Evolutionary conservation across 2,329 filamentous ascomycete species (phyloP).

Genomic region (Balansia obtecta): DNA sequence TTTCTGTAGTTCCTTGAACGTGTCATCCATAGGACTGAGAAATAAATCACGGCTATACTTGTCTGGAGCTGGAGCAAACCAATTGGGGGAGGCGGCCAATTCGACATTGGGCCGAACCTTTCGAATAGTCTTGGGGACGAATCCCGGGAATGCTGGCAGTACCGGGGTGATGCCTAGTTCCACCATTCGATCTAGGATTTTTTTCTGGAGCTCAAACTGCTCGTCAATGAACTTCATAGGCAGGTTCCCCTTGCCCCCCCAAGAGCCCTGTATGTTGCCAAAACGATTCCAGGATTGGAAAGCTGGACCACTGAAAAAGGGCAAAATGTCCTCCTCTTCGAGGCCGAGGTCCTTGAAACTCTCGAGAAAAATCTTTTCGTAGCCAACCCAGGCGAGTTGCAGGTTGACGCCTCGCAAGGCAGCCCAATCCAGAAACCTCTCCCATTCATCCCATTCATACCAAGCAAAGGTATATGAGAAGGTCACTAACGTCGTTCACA

Average conservation of each 20-base stretch:
- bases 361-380: slow-evolving; percentile 36
- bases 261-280: slow-evolving; percentile 39
- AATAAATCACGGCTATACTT: slow-evolving; percentile 34
- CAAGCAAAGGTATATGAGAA: slow-evolving; percentile 39
- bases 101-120: slow-evolving; percentile 28
- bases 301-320: slow-evolving; percentile 36
- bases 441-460: slow-evolving; percentile 42
- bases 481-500: slow-evolving; percentile 23
- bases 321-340: slow-evolving; percentile 27
- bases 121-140: slow-evolving; percentile 30
- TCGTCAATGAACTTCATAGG: slow-evolving; percentile 32
- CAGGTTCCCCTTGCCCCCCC: slow-evolving; percentile 26
- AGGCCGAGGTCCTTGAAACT: slow-evolving; percentile 33
- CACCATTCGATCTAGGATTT: slow-evolving; percentile 35
- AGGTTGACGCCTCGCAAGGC: slow-evolving; percentile 38
- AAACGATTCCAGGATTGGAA: slow-evolving; percentile 43
- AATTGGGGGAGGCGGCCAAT: slow-evolving; percentile 29
- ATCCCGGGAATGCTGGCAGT: slow-evolving; percentile 37
- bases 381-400: slow-evolving; percentile 37
- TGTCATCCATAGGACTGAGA: slow-evolving; percentile 31
- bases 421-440: slow-evolving; percentile 38
- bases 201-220: slow-evolving; percentile 34
- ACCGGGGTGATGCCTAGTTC: slow-evolving; percentile 40
- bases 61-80: slow-evolving; percentile 18
- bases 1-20: slow-evolving; percentile 30